Conservation (phyloP, 2,329 filamentous ascomycete genomes). For the Chrysoporthe austroafricana region DNA sequence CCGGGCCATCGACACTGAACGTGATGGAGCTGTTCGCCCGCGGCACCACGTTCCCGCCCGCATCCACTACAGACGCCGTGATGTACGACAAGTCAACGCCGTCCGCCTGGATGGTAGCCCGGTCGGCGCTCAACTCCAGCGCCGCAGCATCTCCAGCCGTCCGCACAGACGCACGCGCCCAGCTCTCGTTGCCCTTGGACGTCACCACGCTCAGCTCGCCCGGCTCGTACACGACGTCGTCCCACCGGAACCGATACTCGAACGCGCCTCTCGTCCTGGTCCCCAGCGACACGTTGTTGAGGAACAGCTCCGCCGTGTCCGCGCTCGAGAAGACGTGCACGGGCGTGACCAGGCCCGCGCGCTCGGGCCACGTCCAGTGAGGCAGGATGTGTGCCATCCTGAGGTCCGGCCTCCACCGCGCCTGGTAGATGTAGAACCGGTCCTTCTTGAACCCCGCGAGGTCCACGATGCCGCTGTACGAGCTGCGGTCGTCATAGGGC, state of each 20-base stretch:
- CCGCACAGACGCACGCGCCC: slow-evolving; percentile 47
- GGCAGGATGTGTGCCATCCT: slow-evolving; percentile 56
- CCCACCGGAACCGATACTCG: slow-evolving; percentile 58
- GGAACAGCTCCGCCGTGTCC: slow-evolving; percentile 58
- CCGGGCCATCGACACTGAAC: slow-evolving; percentile 49
- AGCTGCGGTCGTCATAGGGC: slow-evolving; percentile 54
- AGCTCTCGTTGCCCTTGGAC: slow-evolving; percentile 51
- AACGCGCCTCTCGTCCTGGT: slow-evolving; percentile 39
- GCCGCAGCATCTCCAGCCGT: slow-evolving; percentile 47
- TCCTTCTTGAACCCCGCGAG: slow-evolving; percentile 62
- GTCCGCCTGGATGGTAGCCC: slow-evolving; percentile 43
- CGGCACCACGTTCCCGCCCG: slow-evolving; percentile 47
- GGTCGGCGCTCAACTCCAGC: slow-evolving; percentile 47
- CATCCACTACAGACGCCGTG: slow-evolving; percentile 49
- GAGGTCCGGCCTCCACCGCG: slow-evolving; percentile 54
- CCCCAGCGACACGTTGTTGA: slow-evolving; percentile 54
- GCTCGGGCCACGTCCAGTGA: slow-evolving; percentile 59
- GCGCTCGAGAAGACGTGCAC: slow-evolving; percentile 58
- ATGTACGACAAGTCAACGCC: slow-evolving; percentile 53
- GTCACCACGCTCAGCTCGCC: slow-evolving; percentile 52
- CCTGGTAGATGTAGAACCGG: slow-evolving; percentile 58
- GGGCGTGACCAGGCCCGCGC: slow-evolving; percentile 52
- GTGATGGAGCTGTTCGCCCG: slow-evolving; percentile 46
- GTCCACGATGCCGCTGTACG: slow-evolving; percentile 61
- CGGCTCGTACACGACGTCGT: slow-evolving; percentile 51